phyloP scores from a whole-genome alignment of 331 rosid genomes.

The Quercus tomentella region DNA sequence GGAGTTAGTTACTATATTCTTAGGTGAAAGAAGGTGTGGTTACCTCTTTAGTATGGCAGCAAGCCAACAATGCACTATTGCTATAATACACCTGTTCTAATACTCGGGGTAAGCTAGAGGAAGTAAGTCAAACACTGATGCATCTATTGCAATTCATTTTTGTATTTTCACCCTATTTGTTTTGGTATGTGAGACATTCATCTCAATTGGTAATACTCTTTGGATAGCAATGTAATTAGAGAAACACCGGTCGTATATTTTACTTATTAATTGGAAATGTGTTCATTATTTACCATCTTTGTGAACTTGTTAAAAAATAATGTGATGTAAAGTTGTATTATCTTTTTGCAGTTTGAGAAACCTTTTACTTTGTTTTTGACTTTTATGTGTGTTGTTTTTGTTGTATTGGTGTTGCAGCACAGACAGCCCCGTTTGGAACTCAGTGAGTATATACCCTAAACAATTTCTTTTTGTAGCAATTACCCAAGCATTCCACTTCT shows the following conservation, averaged over 20 bases:
- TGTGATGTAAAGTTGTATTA: background rate
- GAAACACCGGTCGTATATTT: background rate
- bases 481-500: background rate
- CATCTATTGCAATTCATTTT: background rate
- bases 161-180: background rate
- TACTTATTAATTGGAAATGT: background rate
- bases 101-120: background rate
- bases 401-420: slow-evolving; percentile 61
- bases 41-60: too few relatives aligned
- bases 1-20: too few relatives aligned
- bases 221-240: background rate
- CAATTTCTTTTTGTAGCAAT: background rate
- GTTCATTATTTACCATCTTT: background rate
- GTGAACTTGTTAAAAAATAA: background rate
- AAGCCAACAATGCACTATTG: too few relatives aligned
- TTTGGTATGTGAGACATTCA: background rate
- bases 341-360: background rate
- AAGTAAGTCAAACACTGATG: background rate
- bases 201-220: background rate
- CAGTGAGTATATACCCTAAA: slow-evolving; percentile 58
- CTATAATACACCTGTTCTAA: background rate
- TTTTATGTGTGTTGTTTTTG: slow-evolving; percentile 32
- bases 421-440: slow-evolving; percentile 79
- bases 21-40: too few relatives aligned
- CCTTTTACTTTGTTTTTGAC: slow-evolving; percentile 1